Evolutionary conservation across 2,329 filamentous ascomycete genomes (phyloP).

Genomic region (Mycosphaerella sp.): DNA sequence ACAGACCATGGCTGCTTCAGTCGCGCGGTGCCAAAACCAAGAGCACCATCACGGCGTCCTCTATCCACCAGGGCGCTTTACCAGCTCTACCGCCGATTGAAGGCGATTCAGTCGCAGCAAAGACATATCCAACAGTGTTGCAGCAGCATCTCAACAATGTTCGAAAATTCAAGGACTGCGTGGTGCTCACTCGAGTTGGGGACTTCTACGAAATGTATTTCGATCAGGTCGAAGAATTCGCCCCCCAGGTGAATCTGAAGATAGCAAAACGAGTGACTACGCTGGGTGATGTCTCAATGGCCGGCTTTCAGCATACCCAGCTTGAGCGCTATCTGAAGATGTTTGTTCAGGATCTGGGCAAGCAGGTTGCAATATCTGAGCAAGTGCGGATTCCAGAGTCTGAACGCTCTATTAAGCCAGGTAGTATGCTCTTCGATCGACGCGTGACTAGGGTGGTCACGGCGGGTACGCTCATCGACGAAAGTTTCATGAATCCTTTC

Average conservation of each 20-base stretch:
- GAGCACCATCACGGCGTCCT: constrained; percentile 35
- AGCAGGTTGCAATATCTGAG: constrained; percentile 89
- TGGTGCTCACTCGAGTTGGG: constrained; percentile 84
- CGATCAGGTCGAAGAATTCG: constrained; percentile 85
- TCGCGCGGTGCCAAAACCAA: constrained; percentile 36
- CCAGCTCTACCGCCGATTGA: constrained; percentile 39
- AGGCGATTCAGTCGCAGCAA: constrained; percentile 44
- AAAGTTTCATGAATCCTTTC: constrained; percentile 92
- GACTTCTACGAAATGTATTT: constrained; percentile 99
- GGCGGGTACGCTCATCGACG: constrained; percentile 91
- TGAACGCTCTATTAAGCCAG: constrained; percentile 64
- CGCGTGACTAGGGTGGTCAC: constrained; percentile 83
- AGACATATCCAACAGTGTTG: constrained; percentile 74
- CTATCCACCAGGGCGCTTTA: constrained; percentile 53
- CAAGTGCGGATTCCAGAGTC: constrained; percentile 59
- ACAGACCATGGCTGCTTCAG: constrained; percentile 12
- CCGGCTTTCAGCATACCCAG: constrained; percentile 90
- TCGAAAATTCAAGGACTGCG: constrained; percentile 82
- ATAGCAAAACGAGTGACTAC: constrained; percentile 74
- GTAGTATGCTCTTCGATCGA: constrained; percentile 77
- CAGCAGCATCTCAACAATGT: constrained; percentile 85
- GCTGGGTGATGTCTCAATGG: constrained; percentile 78
- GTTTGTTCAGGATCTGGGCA: constrained; percentile 82
- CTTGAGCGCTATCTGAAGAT: constrained; percentile 89
- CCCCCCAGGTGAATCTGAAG: constrained; percentile 80